Base-by-base conservation (phyloP, 2,329 filamentous ascomycete species). In the Neonectria sp. region DNA sequence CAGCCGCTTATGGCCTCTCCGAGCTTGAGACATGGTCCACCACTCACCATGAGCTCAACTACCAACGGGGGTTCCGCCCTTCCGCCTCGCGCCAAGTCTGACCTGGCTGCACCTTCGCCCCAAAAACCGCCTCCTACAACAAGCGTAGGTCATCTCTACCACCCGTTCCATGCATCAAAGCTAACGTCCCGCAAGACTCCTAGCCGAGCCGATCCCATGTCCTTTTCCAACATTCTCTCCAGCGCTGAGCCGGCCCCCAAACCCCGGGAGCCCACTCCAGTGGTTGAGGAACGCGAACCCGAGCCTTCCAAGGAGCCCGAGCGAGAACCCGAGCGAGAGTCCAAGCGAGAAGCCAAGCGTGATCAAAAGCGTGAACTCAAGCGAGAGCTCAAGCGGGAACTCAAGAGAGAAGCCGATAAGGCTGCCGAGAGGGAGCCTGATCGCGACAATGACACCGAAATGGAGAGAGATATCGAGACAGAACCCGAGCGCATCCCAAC, bases 181-280 rank as follows among this genome's bases (percentile, higher is more conserved):
- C 70, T 74, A 67, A 73, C 64, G 55, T 27, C 24, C 37, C 56
- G 49, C 17, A 51, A 95, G 89, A 92, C 92, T 56, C 89, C 92
- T 2, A 90, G 89, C 73, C 91, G 95, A 79, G 87, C 91, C 65
- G 93, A 97, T 79, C 93, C 95, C 60, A 98, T 98, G 95, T 96
- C 95, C 6, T 96, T 98, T 77, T 96, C 94, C 72, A 98, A 95
- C 79, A 97, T 98, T 67, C 91, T 98, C 49, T 95, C 94, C 4
- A 95, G 90, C 72, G 88, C 93, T 62, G 91, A 94, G 63, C 90
- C 92, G 60, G 86, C 89, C 45, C 84, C 86, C 3, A 86, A 86
- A 68, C 85, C 87, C 8, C 86, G 83, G 71, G 78, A 82, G 13
- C 84, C 83, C 49, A 84, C 86, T 35, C 83, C 83, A 3, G 76